A percentile compares a stretch with the other conserved stretches of the same genome.
Conservation (phyloP, 176 grass and related monocot species). For the sorghum (Sorghum bicolor) region DNA sequence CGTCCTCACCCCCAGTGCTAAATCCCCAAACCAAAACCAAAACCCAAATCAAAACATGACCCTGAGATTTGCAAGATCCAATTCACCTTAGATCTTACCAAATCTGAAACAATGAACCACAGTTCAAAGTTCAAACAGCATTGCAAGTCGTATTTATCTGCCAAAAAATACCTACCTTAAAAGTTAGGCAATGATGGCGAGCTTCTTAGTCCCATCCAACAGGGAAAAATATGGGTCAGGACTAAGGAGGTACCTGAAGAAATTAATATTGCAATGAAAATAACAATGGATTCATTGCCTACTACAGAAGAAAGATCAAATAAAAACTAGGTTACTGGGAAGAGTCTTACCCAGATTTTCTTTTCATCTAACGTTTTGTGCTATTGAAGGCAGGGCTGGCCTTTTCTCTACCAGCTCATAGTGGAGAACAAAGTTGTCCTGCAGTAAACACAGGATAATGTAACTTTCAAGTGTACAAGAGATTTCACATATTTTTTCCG, state of each 20-base stretch:
- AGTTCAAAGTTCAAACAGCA: neutral
- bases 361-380: slow-evolving; percentile 57
- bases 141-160: neutral
- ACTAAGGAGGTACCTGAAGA: slow-evolving; percentile 21
- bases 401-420: slow-evolving; percentile 82
- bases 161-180: slow-evolving; percentile 15
- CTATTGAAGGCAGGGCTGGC: slow-evolving; percentile 49
- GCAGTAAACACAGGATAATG: slow-evolving; percentile 21
- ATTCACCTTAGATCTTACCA: neutral
- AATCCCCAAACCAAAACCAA: neutral
- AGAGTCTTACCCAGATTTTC: slow-evolving; percentile 38
- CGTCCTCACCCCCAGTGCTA: neutral
- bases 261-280: slow-evolving; percentile 21
- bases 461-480: slow-evolving; percentile 8
- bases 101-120: neutral
- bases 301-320: neutral
- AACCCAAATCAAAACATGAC: neutral
- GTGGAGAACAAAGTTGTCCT: slow-evolving; percentile 87
- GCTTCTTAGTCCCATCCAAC: neutral
- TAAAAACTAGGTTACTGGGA: neutral
- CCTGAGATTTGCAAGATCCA: neutral
- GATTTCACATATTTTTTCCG: slow-evolving; percentile 1
- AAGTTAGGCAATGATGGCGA: slow-evolving; percentile 17
- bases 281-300: neutral
- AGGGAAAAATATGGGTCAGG: slow-evolving; percentile 28